Conservation (phyloP, 176 grass and related monocot species). For the Eleusine indica region DNA sequence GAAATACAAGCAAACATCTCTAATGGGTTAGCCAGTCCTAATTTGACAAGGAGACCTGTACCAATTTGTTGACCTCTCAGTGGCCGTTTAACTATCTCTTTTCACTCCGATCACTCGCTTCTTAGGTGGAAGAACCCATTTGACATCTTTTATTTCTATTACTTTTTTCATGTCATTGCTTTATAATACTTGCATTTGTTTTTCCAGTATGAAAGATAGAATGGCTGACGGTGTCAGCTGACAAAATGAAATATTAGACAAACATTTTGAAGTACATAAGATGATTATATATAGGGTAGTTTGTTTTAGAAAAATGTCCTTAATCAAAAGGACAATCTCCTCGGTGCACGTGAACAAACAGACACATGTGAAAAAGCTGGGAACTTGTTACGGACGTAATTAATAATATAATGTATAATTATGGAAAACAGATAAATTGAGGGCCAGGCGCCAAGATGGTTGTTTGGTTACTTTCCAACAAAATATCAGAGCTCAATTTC, state of each 20-base stretch:
- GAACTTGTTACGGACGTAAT: too few species aligned
- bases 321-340: too few species aligned
- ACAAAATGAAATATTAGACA: too few species aligned
- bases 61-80: not conserved
- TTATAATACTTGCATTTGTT: not conserved
- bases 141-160: not conserved
- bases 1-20: not conserved
- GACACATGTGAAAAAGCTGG: not conserved
- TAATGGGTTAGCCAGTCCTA: not conserved
- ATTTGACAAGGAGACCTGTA: conserved; percentile 11
- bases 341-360: not conserved
- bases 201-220: not conserved
- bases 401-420: not conserved
- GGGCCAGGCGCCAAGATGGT: too few species aligned
- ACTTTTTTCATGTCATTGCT: not conserved
- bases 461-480: not conserved
- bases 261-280: too few species aligned
- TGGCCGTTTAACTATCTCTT: not conserved
- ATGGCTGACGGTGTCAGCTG: not conserved
- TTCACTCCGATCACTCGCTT: not conserved
- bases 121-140: not conserved
- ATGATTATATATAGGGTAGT: too few species aligned
- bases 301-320: too few species aligned
- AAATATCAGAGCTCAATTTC: not conserved
- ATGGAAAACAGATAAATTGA: not conserved